Evolutionary conservation across 768 basidiomycete species (phyloP), one percentile per base, ranked within the genome.

Genomic region (Pholiota molesta): DNA sequence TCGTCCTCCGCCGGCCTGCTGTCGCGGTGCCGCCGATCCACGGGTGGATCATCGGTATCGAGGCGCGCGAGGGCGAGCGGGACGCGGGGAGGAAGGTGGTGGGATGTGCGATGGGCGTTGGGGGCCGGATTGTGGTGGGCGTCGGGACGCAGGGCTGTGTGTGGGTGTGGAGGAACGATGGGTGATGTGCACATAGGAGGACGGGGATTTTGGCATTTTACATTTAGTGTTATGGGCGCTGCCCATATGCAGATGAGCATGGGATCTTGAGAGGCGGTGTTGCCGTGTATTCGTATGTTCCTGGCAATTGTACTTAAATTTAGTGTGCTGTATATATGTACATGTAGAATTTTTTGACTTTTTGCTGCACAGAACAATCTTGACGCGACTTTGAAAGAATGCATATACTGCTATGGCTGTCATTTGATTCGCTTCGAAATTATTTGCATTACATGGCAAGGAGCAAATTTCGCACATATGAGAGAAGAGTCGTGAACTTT

Each of bases 31-130:
- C 52, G 3, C 44, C 7, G 16, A 47, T 72, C 23, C 56, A 65
- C 5, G 69, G 68, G 31, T 70, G 73, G 71, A 60, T 61, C 35
- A 54, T 78, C 19, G 51, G 57, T 40, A 59, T 68, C 10, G 52
- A 59, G 10, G 54, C 60, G 17, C 57, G 21, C 19, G 58, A 13
- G 16, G 49, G 49, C 10, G 40, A 52, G 26, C 54, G 21, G 28
- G 60, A 60, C 28, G 59, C 59, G 52, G 65, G 51, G 19, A 67
- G 67, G 35, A 68, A 62, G 49, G 64, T 86, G 8, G 74, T 78
- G 63, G 75, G 74, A 42, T 79, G 80, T 62, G 75, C 74, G 8
- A 76, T 86, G 68, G 76, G 81, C 0, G 72, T 76, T 65, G 76
- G 75, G 44, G 86, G 84, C 5, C 69, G 69, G 39, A 63, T 75